These are phyloP conservation scores for Aspergillus sp. DNA, from an alignment of 2,329 filamentous ascomycete species.

Conservation along the genomic window DNA sequence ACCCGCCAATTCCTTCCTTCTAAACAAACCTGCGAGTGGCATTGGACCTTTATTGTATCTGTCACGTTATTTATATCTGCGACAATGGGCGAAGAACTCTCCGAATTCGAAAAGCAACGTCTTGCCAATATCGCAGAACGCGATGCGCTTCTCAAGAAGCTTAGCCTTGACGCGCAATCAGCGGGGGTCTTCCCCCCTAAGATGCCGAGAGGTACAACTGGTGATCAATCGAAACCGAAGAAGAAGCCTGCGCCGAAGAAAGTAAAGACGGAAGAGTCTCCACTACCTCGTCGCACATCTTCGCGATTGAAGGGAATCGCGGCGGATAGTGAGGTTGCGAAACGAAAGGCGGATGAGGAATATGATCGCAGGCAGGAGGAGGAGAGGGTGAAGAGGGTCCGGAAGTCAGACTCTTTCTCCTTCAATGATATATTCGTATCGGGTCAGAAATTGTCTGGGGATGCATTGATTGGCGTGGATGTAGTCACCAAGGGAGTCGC, in stretches of 20 bases:
- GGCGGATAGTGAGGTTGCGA: conserved; percentile 66
- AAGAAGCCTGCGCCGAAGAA: conserved; percentile 50
- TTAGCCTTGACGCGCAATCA: conserved; percentile 66
- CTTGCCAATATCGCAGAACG: conserved; percentile 86
- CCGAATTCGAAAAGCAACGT: conserved; percentile 82
- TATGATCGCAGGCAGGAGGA: conserved; percentile 56
- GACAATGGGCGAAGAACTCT: conserved; percentile 55
- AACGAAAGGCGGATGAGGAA: conserved; percentile 68
- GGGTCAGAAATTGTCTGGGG: conserved; percentile 69
- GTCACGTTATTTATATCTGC: not conserved
- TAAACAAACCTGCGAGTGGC: not conserved
- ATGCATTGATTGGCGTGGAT: conserved; percentile 63
- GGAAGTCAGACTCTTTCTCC: conserved; percentile 67
- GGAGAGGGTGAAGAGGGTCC: conserved; percentile 61
- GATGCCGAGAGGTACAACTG: conserved; percentile 49
- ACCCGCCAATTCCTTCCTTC: not conserved
- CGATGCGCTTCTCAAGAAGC: conserved; percentile 75
- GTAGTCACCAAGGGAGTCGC: conserved; percentile 65
- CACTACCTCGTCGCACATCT: conserved; percentile 58
- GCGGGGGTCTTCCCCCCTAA: conserved; percentile 65
- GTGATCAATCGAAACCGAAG: conserved; percentile 51
- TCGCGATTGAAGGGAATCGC: conserved; percentile 62
- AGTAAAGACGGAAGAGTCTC: conserved; percentile 62
- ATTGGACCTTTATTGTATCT: not conserved
- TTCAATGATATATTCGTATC: conserved; percentile 77